Base-by-base conservation (phyloP, 441 rosid genomes). In the Erodium texanum region DNA sequence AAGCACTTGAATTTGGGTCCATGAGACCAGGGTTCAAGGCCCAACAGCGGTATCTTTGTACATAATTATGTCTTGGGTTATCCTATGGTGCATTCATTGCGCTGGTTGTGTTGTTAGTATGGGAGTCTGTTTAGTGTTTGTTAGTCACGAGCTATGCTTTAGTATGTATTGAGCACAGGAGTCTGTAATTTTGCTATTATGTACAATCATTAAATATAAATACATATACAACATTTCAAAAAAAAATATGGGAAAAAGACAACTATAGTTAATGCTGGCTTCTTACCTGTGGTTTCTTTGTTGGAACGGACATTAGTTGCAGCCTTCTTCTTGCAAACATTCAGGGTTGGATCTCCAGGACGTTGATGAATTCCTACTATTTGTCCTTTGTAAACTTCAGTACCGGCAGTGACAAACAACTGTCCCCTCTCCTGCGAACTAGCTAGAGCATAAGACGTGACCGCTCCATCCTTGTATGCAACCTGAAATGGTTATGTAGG, bases 291-390 rank as follows among this genome's bases (percentile, higher is more conserved):
- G 78, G 75, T 82, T 69, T 90, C 97, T 79, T 93, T 93, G 79
- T 93, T 90, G 73, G 98, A 93, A 11, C 97, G 92, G 18, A 89
- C 75, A 68, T 91, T 94, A 36, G 97, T 94, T 1, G 99, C 97
- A 59, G 97, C 99, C 58, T 94, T 94, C 80, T 92, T 94, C 89
- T 89, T 94, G 77, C 99, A 94, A 59, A 91, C 89, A 68, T 93
- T 91, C 58, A 93, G 87, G 18, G 89, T 82, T 63, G 91, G 80
- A 77, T 94, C 97, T 7, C 97, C 99, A 6, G 97, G 83, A 24
- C 97, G 86, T 73, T 89, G 99, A 76, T 94, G 96, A 74, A 94
- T 91, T 68, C 97, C 99, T 48, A 91, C 90, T 66, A 91, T 85
- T 80, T 91, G 97, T 73, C 97, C 93, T 82, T 89, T 88, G 73